phyloP scores from a whole-genome alignment of 169 alveolate genomes.

The Plasmodium relictum region DNA sequence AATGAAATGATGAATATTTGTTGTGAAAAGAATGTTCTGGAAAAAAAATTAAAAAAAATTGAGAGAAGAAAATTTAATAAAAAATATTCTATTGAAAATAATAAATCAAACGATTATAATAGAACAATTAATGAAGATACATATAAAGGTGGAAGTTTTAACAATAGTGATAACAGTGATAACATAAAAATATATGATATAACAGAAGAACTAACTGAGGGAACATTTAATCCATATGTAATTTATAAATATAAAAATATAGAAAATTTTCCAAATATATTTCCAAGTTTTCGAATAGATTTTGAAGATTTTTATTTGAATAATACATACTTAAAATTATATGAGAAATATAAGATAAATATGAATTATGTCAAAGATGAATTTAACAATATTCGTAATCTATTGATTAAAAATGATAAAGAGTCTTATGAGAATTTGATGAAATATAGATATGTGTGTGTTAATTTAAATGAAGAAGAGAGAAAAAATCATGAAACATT shows the following conservation, averaged over 20 bases:
- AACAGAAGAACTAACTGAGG: constrained; percentile 29
- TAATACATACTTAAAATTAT: constrained; percentile 48
- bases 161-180: neutral
- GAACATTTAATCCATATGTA: constrained; percentile 29
- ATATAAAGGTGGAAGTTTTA: neutral
- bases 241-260: constrained; percentile 37
- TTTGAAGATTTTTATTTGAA: constrained; percentile 45
- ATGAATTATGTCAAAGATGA: neutral
- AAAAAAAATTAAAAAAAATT: neutral
- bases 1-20: constrained; percentile 24
- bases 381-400: constrained; percentile 33
- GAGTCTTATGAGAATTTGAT: constrained; percentile 40
- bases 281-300: constrained; percentile 43
- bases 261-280: constrained; percentile 35
- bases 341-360: constrained; percentile 29
- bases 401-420: neutral
- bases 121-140: neutral
- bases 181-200: constrained; percentile 4
- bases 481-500: constrained; percentile 50
- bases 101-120: neutral
- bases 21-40: constrained; percentile 6
- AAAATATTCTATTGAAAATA: neutral
- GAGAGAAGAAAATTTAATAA: neutral
- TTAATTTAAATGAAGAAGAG: constrained; percentile 32
- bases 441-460: constrained; percentile 34